Evolutionary conservation across 768 basidiomycete species (phyloP), one percentile per base, ranked within the genome.

Genomic region (Gyrodon lividus): DNA sequence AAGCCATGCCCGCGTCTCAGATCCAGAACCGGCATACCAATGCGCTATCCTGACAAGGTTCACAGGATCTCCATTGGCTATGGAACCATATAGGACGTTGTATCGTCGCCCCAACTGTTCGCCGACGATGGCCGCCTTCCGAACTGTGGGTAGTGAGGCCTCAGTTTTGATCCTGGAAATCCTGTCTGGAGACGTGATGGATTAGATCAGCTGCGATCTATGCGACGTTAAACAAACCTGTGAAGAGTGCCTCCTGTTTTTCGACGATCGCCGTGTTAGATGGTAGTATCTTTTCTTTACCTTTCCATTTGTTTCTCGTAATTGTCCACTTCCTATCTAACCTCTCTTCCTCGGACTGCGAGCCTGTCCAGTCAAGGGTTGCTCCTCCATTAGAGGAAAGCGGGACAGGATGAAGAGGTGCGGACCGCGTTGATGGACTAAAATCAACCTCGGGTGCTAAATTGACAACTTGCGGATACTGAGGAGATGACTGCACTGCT

Each of bases 281-380:
- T 20, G 74, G 72, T 5, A 71, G 65, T 3, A 70, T 44, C 46
- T 69, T 72, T 28, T 81, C 78, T 59, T 78, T 87, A 24, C 78
- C 79, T 58, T 79, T 87, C 41, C 79, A 76, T 62, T 81, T 87
- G 22, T 62, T 54, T 37, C 66, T 63, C 5, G 77, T 70, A 40
- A 84, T 74, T 2, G 80, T 74, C 87, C 87, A 89, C 38, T 78
- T 78, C 51, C 72, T 78, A 34, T 88, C 86, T n/a, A 59, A 28
- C 56, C 69, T 77, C 33, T 83, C 81, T 24, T 86, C 80, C 13
- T 83, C 83, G 2, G 75, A 65, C 13, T 66, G 66, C 24, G 74
- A 64, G n/a, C 78, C 75, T n/a, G 79, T 76, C 89, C 89, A 91
- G 59, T 91, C 89, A 31, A 90, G 69, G 1, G 86, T 86, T 23